Percentiles rank a stretch among this genome's conserved stretches.
phyloP scores from a whole-genome alignment of 2,329 filamentous ascomycete genomes.

The Zymoseptoria pseudotritici region DNA sequence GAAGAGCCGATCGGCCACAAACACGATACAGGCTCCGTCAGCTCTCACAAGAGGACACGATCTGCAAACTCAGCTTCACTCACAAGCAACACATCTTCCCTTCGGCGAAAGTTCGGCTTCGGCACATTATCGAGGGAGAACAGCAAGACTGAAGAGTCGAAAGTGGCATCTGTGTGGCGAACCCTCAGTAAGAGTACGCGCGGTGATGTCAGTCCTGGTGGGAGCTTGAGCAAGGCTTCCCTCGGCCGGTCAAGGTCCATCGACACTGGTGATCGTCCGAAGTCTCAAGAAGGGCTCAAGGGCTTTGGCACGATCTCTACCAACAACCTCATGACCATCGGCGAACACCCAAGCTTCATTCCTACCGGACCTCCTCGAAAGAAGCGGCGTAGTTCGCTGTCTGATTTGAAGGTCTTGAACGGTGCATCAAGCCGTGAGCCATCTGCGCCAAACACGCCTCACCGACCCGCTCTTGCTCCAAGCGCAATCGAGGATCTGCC shows the following conservation, averaged over 20 bases:
- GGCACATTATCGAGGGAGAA: slow-evolving; percentile 66
- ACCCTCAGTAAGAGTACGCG: slow-evolving; percentile 76
- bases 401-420: slow-evolving; percentile 69
- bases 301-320: slow-evolving; percentile 19
- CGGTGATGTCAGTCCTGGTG: slow-evolving; percentile 50
- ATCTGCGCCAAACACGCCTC: slow-evolving; percentile 16
- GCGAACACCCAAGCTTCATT: slow-evolving; percentile 39
- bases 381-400: slow-evolving; percentile 86
- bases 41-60: slow-evolving; percentile 43
- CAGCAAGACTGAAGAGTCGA: slow-evolving; percentile 64
- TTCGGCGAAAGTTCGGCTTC: slow-evolving; percentile 77
- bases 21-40: slow-evolving; percentile 17
- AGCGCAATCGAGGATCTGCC: slow-evolving; percentile 21
- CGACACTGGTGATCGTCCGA: slow-evolving; percentile 54
- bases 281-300: slow-evolving; percentile 48
- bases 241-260: slow-evolving; percentile 69
- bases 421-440: slow-evolving; percentile 25
- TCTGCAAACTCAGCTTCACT: slow-evolving; percentile 66
- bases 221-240: slow-evolving; percentile 60
- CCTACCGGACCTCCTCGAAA: slow-evolving; percentile 49
- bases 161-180: slow-evolving; percentile 71
- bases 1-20: slow-evolving; percentile 16
- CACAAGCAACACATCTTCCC: slow-evolving; percentile 77
- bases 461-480: slow-evolving; percentile 11
- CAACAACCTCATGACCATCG: slow-evolving; percentile 43